Evolutionary conservation across 768 basidiomycete species (phyloP), one percentile per base, ranked within the genome.

Genomic region (Royoungia palumana): DNA sequence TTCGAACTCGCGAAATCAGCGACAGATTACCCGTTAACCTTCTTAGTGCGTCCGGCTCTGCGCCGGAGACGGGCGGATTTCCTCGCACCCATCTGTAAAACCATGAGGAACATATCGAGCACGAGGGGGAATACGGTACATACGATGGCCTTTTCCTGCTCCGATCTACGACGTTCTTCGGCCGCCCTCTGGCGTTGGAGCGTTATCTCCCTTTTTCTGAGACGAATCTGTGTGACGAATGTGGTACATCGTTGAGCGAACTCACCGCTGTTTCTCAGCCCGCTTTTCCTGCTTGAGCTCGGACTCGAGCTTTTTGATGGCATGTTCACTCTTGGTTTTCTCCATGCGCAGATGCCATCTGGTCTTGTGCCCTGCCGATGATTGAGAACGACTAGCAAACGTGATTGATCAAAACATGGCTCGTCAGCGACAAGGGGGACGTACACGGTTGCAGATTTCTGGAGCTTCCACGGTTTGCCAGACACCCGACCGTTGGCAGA

Each of bases 251-350:
- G 32, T 42, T 35, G 40, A 6, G 32, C 13, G 9, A 21, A 61
- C 68, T 47, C 51, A 83, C 88, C 84, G 75, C 53, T 75, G 71
- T 40, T 75, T 70, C 58, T 89, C 89, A 5, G 82, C 78, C 56
- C 76, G 70, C 58, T 89, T 90, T 65, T 91, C 89, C 39, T 86
- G 82, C 62, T 80, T 85, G 55, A 92, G 75, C 54, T 89, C 89
- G 10, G 65, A 60, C 66, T 89, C 74, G 25, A 92, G 72, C 62
- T 85, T 83, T 67, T 88, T 91, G 52, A 87, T 76, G 17, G 89
- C 85, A 34, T 73, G 72, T 17, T 78, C 78, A 58, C 79, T 80
- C 62, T 79, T 79, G 21, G 81, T 80, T 61, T 82, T 81, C 51
- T 79, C 73, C 78, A 89, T 87, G 32, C 89, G 75, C 28, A 79